Evolutionary conservation across 164 flowering plant species (phyloP).

Genomic region (Vitis rotundifolia): DNA sequence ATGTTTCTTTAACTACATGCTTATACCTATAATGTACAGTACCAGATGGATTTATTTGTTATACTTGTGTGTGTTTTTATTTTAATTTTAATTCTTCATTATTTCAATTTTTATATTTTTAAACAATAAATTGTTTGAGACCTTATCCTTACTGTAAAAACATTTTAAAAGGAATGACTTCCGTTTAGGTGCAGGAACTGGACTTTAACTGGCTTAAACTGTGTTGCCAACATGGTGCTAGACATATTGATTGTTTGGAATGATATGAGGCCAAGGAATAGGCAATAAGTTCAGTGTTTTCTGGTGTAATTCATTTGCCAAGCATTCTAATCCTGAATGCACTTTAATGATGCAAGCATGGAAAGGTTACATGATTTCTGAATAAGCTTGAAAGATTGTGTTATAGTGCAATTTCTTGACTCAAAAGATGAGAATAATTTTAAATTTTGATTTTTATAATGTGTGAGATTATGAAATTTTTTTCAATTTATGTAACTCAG

Average conservation of each 20-base stretch:
- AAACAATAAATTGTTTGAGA: no score
- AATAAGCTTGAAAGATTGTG: neutral
- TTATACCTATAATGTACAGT: neutral
- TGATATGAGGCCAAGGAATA: neutral
- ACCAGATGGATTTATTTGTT: neutral
- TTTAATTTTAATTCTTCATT: neutral
- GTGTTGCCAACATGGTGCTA: neutral
- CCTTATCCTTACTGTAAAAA: no score
- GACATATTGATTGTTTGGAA: neutral
- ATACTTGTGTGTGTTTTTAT: neutral
- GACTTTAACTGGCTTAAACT: neutral
- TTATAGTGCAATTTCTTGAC: no score
- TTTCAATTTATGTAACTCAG: no score
- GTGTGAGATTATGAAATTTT: no score
- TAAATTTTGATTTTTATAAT: no score
- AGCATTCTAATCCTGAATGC: neutral
- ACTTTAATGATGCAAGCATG: neutral
- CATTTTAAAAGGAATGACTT: neutral
- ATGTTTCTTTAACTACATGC: neutral
- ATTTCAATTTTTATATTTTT: no score
- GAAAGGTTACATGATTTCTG: neutral
- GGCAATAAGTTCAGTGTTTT: neutral
- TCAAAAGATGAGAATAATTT: no score
- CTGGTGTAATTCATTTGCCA: neutral
- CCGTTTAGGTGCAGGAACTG: neutral